A percentile compares a stretch with the other conserved stretches of the same genome.
phyloP scores from a whole-genome alignment of 306 rosid species.

The Inga oerstediana region DNA sequence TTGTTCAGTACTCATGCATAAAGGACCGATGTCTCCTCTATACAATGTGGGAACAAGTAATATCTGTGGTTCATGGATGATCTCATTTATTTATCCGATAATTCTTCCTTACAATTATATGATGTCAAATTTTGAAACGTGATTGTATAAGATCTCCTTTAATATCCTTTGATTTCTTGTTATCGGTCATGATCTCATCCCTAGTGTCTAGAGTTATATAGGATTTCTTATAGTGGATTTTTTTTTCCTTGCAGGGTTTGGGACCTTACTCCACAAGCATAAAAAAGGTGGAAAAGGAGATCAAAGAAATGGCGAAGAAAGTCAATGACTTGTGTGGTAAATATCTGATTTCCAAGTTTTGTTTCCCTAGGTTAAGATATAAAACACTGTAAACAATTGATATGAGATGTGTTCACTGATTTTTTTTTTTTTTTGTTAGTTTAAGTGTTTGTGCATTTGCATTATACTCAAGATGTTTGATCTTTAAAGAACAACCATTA shows the following conservation, averaged over 20 bases:
- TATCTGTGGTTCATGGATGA: neutral
- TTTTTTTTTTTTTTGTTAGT: neutral
- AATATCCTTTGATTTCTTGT: neutral
- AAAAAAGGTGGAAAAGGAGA: constrained; percentile 76
- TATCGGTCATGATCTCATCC: neutral
- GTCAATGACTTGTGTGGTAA: constrained; percentile 81
- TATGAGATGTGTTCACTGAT: neutral
- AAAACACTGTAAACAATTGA: constrained; percentile 2
- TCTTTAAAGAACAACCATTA: neutral
- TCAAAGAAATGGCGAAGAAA: constrained; percentile 81
- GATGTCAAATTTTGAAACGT: neutral
- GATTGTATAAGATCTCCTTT: neutral
- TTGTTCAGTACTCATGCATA: neutral
- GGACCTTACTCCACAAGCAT: constrained; percentile 75
- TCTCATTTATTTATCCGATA: neutral
- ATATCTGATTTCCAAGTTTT: constrained; percentile 2
- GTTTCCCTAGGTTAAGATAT: neutral
- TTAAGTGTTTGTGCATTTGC: constrained; percentile 2
- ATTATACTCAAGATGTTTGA: neutral
- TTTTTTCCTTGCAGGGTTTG: constrained; percentile 59
- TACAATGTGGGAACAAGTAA: neutral
- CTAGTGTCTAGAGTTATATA: neutral
- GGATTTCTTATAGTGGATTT: neutral
- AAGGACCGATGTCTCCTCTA: neutral
- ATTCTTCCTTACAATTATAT: neutral